phyloP scores from a whole-genome alignment of 2,329 filamentous ascomycete genomes.

The Bipolaris victoriae region DNA sequence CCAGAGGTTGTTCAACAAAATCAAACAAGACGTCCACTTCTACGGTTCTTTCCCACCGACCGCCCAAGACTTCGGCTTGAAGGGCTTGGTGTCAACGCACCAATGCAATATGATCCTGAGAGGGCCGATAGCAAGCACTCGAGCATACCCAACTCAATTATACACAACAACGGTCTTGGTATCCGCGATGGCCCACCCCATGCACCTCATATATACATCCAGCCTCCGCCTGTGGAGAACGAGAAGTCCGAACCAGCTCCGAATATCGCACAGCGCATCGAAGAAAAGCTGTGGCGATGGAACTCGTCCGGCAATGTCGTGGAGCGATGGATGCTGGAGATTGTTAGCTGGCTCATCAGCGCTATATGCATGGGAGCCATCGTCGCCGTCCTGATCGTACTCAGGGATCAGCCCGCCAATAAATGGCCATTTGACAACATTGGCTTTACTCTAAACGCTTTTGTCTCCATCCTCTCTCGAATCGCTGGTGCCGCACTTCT shows the following conservation, averaged over 20 bases:
- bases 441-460: constrained; percentile 35
- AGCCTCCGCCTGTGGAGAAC: not conserved
- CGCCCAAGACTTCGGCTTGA: constrained; percentile 23
- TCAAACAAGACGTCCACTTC: constrained; percentile 10
- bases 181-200: constrained; percentile 9
- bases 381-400: constrained; percentile 18
- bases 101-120: constrained; percentile 1
- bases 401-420: constrained; percentile 7
- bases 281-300: constrained; percentile 26
- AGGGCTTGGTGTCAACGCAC: constrained; percentile 16
- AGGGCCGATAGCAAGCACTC: not conserved
- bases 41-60: constrained; percentile 26
- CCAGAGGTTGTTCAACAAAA: constrained; percentile 22
- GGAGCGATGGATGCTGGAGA: constrained; percentile 34
- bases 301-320: constrained; percentile 24
- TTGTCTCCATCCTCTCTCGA: constrained; percentile 35
- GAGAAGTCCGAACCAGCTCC: constrained; percentile 1
- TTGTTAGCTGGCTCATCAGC: constrained; percentile 36
- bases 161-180: constrained; percentile 15
- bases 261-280: constrained; percentile 36
- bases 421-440: constrained; percentile 23
- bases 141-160: not conserved
- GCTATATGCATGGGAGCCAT: constrained; percentile 32
- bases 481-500: constrained; percentile 39
- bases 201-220: constrained; percentile 19